These are phyloP conservation scores for Avena sativa DNA, from an alignment of 176 grass and related monocot genomes.

Conservation along the genomic window DNA sequence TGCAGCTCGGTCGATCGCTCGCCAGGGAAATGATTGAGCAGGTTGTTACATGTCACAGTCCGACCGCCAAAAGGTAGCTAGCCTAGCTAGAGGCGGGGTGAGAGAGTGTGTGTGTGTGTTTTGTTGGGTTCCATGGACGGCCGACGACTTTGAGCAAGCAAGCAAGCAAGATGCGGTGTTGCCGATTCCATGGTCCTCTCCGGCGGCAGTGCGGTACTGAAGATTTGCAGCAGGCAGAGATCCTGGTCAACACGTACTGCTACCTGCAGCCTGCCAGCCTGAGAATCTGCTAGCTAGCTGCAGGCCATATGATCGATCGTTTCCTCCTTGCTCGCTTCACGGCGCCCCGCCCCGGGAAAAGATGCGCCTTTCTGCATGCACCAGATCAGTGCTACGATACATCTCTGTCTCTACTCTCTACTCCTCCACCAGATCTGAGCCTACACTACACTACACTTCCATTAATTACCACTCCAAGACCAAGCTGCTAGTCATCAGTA, in stretches of 20 bases:
- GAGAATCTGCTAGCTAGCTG: slow-evolving; percentile 40
- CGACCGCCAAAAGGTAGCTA: slow-evolving; percentile 32
- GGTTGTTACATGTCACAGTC: slow-evolving; percentile 90
- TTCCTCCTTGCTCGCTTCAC: neutral
- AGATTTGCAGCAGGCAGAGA: slow-evolving; percentile 46
- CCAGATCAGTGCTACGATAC: slow-evolving; percentile 34
- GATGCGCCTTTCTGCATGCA: slow-evolving; percentile 50
- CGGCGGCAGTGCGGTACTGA: neutral
- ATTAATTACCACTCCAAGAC: neutral
- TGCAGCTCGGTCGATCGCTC: slow-evolving; percentile 44
- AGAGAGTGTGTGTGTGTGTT: neutral
- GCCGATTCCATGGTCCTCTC: slow-evolving; percentile 51
- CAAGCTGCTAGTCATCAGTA: neutral
- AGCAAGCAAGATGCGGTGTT: neutral
- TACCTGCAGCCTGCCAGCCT: slow-evolving; percentile 27
- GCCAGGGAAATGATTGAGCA: slow-evolving; percentile 75
- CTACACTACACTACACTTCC: slow-evolving; percentile 21
- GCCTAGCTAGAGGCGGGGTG: slow-evolving; percentile 36
- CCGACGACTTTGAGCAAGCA: slow-evolving; percentile 38
- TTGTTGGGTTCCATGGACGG: slow-evolving; percentile 41
- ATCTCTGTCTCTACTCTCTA: slow-evolving; percentile 32
- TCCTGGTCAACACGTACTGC: slow-evolving; percentile 51
- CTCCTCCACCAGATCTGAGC: slow-evolving; percentile 1
- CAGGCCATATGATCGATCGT: slow-evolving; percentile 19
- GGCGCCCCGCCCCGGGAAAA: slow-evolving; percentile 30